A percentile compares a stretch with the other conserved stretches of the same genome.
These are phyloP conservation scores for Leccinum subgranulosum DNA, from an alignment of 768 basidiomycete species.

Conservation along the genomic window DNA sequence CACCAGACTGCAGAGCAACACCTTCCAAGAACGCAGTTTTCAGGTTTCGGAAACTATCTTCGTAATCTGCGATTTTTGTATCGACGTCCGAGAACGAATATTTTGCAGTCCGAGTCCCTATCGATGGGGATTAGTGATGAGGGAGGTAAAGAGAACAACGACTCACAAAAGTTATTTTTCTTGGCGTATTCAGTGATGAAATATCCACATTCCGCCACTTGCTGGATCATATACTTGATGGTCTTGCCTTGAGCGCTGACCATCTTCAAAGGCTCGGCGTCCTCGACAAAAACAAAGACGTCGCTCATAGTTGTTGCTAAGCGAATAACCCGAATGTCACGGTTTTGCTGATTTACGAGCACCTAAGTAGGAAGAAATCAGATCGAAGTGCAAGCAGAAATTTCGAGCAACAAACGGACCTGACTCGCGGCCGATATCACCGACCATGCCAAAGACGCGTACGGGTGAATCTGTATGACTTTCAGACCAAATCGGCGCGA, in stretches of 20 bases:
- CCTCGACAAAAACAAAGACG: slow-evolving; percentile 12
- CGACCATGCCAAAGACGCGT: slow-evolving; percentile 18
- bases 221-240: slow-evolving; percentile 14
- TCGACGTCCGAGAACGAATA: slow-evolving; percentile 19
- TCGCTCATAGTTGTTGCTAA: slow-evolving; percentile 17
- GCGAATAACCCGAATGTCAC: slow-evolving; percentile 14
- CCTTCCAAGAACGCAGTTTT: slow-evolving; percentile 17
- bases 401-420: not conserved
- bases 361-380: slow-evolving; percentile 1
- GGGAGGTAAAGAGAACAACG: not conserved
- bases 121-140: not conserved
- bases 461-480: slow-evolving; percentile 15
- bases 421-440: slow-evolving; percentile 22
- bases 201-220: slow-evolving; percentile 24
- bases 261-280: slow-evolving; percentile 6
- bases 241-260: slow-evolving; percentile 6
- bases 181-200: slow-evolving; percentile 23
- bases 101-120: slow-evolving; percentile 16
- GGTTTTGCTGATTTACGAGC: slow-evolving; percentile 16
- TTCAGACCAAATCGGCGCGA: not conserved
- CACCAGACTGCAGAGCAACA: slow-evolving; percentile 10
- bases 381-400: not conserved
- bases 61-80: slow-evolving; percentile 16
- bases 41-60: slow-evolving; percentile 17
- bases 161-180: slow-evolving; percentile 16